Evolutionary conservation across 257 asterid species (phyloP).

Genomic region (Gardenia jasminoides): DNA sequence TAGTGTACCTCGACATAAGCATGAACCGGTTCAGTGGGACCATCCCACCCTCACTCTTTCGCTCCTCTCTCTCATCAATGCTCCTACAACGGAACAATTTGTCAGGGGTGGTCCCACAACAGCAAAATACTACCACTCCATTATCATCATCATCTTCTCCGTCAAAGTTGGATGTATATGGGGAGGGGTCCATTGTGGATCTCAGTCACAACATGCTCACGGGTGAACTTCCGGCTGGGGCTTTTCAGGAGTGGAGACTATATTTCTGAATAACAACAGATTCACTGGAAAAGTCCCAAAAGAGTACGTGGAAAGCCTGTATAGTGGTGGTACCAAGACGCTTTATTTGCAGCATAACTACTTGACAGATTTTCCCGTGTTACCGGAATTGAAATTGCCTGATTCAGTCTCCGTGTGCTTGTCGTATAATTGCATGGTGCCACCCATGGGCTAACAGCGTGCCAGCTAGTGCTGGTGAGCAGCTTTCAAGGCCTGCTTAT

Average conservation of each 20-base stretch:
- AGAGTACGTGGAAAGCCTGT: slow-evolving; percentile 51
- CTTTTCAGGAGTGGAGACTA: slow-evolving; percentile 49
- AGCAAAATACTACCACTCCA: neutral
- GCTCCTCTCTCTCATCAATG: slow-evolving; percentile 48
- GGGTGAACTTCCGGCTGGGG: slow-evolving; percentile 43
- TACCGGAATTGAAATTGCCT: slow-evolving; percentile 40
- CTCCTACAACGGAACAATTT: slow-evolving; percentile 88
- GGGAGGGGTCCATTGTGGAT: slow-evolving; percentile 52
- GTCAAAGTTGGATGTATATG: slow-evolving; percentile 1
- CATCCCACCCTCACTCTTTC: slow-evolving; percentile 50
- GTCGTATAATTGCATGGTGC: slow-evolving; percentile 61
- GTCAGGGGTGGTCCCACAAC: slow-evolving; percentile 56
- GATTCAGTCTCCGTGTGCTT: slow-evolving; percentile 62
- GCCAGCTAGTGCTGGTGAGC: slow-evolving; percentile 64
- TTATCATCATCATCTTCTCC: slow-evolving; percentile 14
- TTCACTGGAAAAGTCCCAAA: slow-evolving; percentile 57
- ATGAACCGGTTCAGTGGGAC: slow-evolving; percentile 65
- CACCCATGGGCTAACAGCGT: slow-evolving; percentile 43
- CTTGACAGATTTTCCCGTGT: slow-evolving; percentile 49
- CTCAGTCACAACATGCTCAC: slow-evolving; percentile 65
- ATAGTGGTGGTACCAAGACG: slow-evolving; percentile 47
- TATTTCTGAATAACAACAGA: slow-evolving; percentile 63
- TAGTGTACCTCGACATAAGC: slow-evolving; percentile 73
- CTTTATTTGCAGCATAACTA: slow-evolving; percentile 74
- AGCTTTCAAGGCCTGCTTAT: slow-evolving; percentile 55